Evolutionary conservation across 345 rosid genomes (phyloP).

Genomic region (Lepidium aucheri): DNA sequence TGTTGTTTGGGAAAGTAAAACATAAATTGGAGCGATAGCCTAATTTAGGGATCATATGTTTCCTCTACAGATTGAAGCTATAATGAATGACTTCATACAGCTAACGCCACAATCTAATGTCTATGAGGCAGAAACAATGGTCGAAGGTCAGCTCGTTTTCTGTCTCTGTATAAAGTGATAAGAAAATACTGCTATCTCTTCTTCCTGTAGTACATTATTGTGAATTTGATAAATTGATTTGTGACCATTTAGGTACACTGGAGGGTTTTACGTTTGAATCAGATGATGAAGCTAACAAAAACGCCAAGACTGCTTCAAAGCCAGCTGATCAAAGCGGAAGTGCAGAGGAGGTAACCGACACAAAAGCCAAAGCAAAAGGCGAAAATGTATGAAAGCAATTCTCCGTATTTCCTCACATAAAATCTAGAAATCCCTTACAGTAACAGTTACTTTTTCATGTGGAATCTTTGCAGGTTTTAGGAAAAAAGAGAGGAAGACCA

Average conservation of each 20-base stretch:
- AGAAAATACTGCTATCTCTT: background rate
- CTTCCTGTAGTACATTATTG: background rate
- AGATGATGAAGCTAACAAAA: slow-evolving; percentile 73
- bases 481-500: slow-evolving; percentile 50
- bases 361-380: slow-evolving; percentile 46
- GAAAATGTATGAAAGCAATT: slow-evolving; percentile 40
- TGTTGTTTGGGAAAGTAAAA: background rate
- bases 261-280: slow-evolving; percentile 79
- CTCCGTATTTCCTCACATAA: background rate
- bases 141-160: slow-evolving; percentile 55
- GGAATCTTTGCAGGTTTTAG: slow-evolving; percentile 38
- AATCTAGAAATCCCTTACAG: background rate
- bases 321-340: slow-evolving; percentile 48
- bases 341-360: slow-evolving; percentile 35
- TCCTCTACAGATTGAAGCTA: slow-evolving; percentile 69
- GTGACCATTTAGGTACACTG: slow-evolving; percentile 54
- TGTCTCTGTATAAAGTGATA: background rate
- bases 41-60: slow-evolving; percentile 10
- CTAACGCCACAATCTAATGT: slow-evolving; percentile 77
- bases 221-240: background rate
- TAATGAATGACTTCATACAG: slow-evolving; percentile 89
- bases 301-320: slow-evolving; percentile 36
- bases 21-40: background rate
- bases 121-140: slow-evolving; percentile 84
- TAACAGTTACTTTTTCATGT: background rate